Conservation (phyloP, 2,329 filamentous ascomycete genomes). For the Blastomyces parvus region DNA sequence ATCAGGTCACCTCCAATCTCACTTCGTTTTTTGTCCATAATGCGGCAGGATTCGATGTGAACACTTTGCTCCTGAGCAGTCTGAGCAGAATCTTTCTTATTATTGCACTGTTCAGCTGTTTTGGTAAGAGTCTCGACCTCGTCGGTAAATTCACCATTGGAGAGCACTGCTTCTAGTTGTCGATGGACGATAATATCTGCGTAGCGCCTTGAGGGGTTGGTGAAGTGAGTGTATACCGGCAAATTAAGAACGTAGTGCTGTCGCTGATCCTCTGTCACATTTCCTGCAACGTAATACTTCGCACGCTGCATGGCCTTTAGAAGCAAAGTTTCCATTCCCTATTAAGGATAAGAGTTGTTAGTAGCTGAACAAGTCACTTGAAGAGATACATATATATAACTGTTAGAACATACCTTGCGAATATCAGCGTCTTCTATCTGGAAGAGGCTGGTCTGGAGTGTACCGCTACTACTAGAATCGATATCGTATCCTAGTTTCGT, state of each 20-base stretch:
- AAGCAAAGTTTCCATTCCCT: slow-evolving; percentile 89
- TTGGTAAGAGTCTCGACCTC: slow-evolving; percentile 82
- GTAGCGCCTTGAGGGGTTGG: slow-evolving; percentile 87
- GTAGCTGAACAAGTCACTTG: slow-evolving; percentile 5
- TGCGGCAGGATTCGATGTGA: slow-evolving; percentile 92
- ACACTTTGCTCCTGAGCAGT: slow-evolving; percentile 98
- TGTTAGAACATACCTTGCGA: slow-evolving; percentile 53
- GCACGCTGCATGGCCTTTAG: slow-evolving; percentile 93
- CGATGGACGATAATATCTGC: slow-evolving; percentile 92
- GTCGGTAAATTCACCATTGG: slow-evolving; percentile 78
- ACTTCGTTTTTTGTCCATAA: slow-evolving; percentile 85
- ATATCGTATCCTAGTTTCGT: slow-evolving; percentile 80
- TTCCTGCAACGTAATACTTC: slow-evolving; percentile 85
- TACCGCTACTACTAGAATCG: slow-evolving; percentile 79
- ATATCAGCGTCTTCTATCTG: slow-evolving; percentile 80
- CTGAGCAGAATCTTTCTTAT: slow-evolving; percentile 97
- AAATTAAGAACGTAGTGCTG: slow-evolving; percentile 89
- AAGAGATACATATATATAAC: not conserved
- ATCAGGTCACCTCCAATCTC: slow-evolving; percentile 85
- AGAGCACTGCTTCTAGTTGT: slow-evolving; percentile 79
- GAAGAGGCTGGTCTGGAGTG: slow-evolving; percentile 89
- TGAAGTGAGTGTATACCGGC: slow-evolving; percentile 94
- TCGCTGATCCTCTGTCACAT: slow-evolving; percentile 65
- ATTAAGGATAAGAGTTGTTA: slow-evolving; percentile 14
- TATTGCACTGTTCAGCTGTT: slow-evolving; percentile 92